phyloP scores from a whole-genome alignment of 768 basidiomycete species.

The Tricholoma saponaceum region DNA sequence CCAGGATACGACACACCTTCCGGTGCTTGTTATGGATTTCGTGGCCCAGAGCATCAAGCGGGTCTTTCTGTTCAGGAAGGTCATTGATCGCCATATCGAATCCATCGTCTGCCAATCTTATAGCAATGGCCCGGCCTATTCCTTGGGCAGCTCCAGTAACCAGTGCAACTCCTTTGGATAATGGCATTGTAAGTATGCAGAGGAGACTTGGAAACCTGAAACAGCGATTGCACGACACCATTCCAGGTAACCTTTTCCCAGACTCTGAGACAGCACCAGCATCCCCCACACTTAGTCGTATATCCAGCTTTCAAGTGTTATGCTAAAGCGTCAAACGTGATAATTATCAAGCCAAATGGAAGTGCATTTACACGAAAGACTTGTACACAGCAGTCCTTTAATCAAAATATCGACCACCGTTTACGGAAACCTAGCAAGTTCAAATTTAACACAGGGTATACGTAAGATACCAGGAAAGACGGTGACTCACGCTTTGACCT shows the following conservation, averaged over 20 bases:
- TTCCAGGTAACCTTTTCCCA: background rate
- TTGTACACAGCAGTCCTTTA: background rate
- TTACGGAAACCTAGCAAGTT: constrained; percentile 1
- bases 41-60: too few species aligned
- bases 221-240: background rate
- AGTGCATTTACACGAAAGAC: background rate
- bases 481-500: constrained; percentile 17
- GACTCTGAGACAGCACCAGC: too few species aligned
- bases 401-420: background rate
- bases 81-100: constrained; percentile 37
- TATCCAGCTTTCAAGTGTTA: too few species aligned
- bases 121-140: constrained; percentile 36
- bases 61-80: constrained; percentile 6
- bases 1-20: background rate
- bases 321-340: background rate
- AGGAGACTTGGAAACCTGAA: background rate
- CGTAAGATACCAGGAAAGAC: background rate
- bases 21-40: background rate
- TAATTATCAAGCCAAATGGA: background rate
- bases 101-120: constrained; percentile 34
- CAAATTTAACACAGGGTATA: background rate
- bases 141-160: constrained; percentile 41
- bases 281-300: too few species aligned
- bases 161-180: constrained; percentile 21
- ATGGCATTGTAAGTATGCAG: background rate